Evolutionary conservation across 139 green algal species (phyloP).

Genomic region (Haematococcus sp.): DNA sequence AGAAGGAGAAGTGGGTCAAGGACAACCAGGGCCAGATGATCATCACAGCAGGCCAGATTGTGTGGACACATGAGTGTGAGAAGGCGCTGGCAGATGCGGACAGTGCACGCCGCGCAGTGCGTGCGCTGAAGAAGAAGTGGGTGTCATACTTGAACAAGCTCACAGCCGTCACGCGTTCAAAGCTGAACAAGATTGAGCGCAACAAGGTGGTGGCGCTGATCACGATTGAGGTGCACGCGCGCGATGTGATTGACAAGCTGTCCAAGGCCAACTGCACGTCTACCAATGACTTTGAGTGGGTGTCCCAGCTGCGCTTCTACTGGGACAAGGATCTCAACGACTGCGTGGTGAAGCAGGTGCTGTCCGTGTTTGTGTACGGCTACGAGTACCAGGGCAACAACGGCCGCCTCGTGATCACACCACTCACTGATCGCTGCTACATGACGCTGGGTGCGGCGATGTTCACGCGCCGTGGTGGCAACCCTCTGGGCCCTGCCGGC

Average conservation of each 20-base stretch:
- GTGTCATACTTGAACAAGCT: conserved; percentile 86
- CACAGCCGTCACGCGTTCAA: conserved; percentile 70
- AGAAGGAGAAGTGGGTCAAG: conserved; percentile 89
- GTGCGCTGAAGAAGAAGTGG: conserved; percentile 83
- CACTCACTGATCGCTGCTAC: conserved; percentile 75
- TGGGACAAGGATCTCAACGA: conserved; percentile 80
- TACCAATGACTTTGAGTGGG: conserved; percentile 74
- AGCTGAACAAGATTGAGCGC: conserved; percentile 78
- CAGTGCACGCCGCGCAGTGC: conserved; percentile 53
- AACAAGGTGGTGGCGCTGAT: conserved; percentile 80
- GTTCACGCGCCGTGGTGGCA: conserved; percentile 74
- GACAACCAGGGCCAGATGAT: conserved; percentile 85
- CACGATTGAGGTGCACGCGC: conserved; percentile 81
- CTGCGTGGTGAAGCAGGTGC: conserved; percentile 79
- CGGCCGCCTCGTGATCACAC: conserved; percentile 63
- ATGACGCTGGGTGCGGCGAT: conserved; percentile 80
- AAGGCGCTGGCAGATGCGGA: conserved; percentile 71
- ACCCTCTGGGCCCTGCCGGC: conserved; percentile 72
- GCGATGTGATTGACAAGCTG: conserved; percentile 85
- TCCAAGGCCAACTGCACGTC: conserved; percentile 55
- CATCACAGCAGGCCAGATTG: conserved; percentile 84
- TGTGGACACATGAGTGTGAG: conserved; percentile 88
- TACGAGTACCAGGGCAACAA: conserved; percentile 82
- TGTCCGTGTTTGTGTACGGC: conserved; percentile 74
- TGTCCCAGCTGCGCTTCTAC: conserved; percentile 81